Percentiles rank a stretch among this genome's conserved stretches.
Conservation (phyloP, 208 protist genomes). For the Tetramitus jugosus region DNA sequence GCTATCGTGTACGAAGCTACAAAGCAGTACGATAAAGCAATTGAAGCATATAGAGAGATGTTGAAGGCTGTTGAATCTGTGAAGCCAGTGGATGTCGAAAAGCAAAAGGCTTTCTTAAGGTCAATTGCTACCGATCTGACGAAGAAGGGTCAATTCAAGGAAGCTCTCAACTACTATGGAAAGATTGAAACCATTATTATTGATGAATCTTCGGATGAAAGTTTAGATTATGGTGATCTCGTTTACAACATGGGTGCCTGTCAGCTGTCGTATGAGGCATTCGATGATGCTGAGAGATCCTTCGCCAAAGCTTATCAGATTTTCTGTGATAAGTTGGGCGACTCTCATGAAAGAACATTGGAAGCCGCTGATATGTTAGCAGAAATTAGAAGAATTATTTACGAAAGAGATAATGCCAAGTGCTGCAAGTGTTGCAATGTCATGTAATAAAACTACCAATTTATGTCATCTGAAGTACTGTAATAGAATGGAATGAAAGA, state of each 20-base stretch:
- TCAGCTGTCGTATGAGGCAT: not conserved
- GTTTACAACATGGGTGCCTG: not conserved
- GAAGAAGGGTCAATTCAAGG: not conserved
- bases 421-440: not conserved
- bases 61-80: no score
- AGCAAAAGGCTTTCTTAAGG: not conserved
- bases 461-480: not conserved
- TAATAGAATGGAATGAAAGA: constrained; percentile 9
- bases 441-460: not conserved
- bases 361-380: not conserved
- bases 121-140: not conserved
- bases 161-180: not conserved
- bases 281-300: not conserved
- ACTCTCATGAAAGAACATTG: not conserved
- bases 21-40: not conserved
- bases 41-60: not conserved
- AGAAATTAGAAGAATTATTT: not conserved
- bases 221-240: constrained; percentile 4
- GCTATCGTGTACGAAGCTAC: not conserved
- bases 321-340: not conserved
- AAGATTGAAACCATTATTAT: not conserved
- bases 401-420: not conserved
- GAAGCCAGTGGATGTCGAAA: no score
- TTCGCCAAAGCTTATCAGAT: not conserved
- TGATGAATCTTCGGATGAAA: not conserved